Evolutionary conservation across 805 yeast species (phyloP), one percentile per base, ranked within the genome.

Genomic region (Peterozyma xylosa): DNA sequence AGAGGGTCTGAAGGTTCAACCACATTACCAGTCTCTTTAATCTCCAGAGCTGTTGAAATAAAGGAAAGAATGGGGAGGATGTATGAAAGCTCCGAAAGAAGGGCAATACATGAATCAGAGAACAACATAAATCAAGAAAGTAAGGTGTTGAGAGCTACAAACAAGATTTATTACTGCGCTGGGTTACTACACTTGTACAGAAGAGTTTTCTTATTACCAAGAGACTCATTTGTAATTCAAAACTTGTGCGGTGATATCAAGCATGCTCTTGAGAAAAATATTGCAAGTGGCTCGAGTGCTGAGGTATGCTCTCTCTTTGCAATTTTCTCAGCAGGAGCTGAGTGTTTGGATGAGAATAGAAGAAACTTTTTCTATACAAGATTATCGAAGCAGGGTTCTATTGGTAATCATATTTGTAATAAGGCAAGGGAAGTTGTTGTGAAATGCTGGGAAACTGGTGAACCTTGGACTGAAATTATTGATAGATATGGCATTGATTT

Each of bases 301-400:
- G 81, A 78, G 45, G 60, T 77, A 4, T 77, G 84, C 53, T 59
- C 78, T 41, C 64, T 77, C 5, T 74, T 79, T 45, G 76, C 80
- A 15, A 59, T 71, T 3, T 76, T 80, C 48, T 67, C 79, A 29
- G 76, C 80, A 17, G 86, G 77, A 15, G 76, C 82, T 56, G 86
- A 80, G 50, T 67, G 73, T 7, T 48, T 63, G 11, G 68, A 73
- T 44, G 56, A 57, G 1, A 50, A 50, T 2, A 52, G 59, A 43
- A 55, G 76, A 30, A 50, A 54, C n/a, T 59, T 67, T 21, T 71
- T 70, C 48, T 47, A 58, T 18, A 51, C 55, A 11, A 61, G 81
- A 35, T 63, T 79, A 51, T 49, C 56, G 4, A 58, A 55, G 11
- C 64, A 79, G 53, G 65, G 65, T 15, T 60, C 59, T 34, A 58